Percentiles rank a stretch among this genome's conserved stretches.
These are phyloP conservation scores for Hyaloscypha finlandica DNA, from an alignment of 495 filamentous ascomycete species.

Conservation along the genomic window DNA sequence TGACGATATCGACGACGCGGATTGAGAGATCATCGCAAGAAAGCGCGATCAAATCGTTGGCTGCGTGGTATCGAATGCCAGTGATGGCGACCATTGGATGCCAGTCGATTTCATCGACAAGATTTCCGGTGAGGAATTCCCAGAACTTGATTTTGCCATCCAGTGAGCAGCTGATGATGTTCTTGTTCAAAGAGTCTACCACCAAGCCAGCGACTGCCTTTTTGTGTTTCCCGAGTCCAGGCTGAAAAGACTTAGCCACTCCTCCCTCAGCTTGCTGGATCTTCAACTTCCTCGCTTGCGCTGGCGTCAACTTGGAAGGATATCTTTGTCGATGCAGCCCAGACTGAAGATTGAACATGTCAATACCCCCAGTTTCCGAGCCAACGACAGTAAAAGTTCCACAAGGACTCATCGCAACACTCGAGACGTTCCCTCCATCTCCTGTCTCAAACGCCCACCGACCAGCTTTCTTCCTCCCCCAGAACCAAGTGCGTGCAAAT, in stretches of 20 bases:
- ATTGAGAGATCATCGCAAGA: slow-evolving; percentile 88
- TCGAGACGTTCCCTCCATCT: slow-evolving; percentile 82
- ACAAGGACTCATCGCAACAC: slow-evolving; percentile 84
- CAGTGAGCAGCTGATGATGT: slow-evolving; percentile 78
- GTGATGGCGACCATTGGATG: slow-evolving; percentile 74
- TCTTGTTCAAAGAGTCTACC: slow-evolving; percentile 81
- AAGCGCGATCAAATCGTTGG: slow-evolving; percentile 85
- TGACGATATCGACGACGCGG: slow-evolving; percentile 86
- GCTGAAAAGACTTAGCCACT: slow-evolving; percentile 39
- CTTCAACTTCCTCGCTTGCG: slow-evolving; percentile 63
- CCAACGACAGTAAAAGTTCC: slow-evolving; percentile 95
- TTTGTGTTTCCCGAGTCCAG: slow-evolving; percentile 67
- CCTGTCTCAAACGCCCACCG: slow-evolving; percentile 89
- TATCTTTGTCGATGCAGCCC: slow-evolving; percentile 83
- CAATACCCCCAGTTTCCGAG: slow-evolving; percentile 76
- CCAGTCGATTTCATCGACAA: slow-evolving; percentile 85
- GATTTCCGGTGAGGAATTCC: slow-evolving; percentile 79
- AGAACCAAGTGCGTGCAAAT: slow-evolving; percentile 93
- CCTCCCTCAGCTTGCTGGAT: slow-evolving; percentile 53
- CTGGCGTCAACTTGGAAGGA: slow-evolving; percentile 66
- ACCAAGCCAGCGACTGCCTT: slow-evolving; percentile 81
- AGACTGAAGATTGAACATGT: slow-evolving; percentile 96
- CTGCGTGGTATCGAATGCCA: slow-evolving; percentile 74
- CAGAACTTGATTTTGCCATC: slow-evolving; percentile 99
- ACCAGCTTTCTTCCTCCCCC: slow-evolving; percentile 89